Evolutionary conservation across 805 yeast genomes (phyloP).

Genomic region (Saccharomycopsis lassenensis): DNA sequence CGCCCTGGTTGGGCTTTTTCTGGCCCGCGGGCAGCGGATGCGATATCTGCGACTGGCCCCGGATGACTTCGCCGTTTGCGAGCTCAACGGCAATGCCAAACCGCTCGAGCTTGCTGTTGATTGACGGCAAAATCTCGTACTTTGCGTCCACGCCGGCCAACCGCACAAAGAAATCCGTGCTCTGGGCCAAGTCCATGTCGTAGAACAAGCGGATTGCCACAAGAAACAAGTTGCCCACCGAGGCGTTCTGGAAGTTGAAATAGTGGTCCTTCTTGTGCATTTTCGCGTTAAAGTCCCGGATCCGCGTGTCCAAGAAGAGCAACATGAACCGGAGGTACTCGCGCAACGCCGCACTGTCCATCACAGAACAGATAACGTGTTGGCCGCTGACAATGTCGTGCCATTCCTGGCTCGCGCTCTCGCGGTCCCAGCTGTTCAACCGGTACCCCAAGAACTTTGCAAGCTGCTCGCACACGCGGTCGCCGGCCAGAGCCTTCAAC

Average conservation of each 20-base stretch:
- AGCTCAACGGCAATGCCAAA: slow-evolving; percentile 77
- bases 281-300: slow-evolving; percentile 48
- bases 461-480: not conserved
- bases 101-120: slow-evolving; percentile 29
- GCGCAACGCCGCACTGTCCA: slow-evolving; percentile 35
- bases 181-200: slow-evolving; percentile 24
- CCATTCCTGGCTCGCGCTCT: slow-evolving; percentile 65
- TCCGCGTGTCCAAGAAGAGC: slow-evolving; percentile 1
- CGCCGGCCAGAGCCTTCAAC: slow-evolving; percentile 21
- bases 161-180: slow-evolving; percentile 10
- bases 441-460: slow-evolving; percentile 23
- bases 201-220: slow-evolving; percentile 74
- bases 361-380: slow-evolving; percentile 54
- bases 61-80: slow-evolving; percentile 57
- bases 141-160: slow-evolving; percentile 8
- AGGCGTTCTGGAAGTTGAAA: slow-evolving; percentile 68
- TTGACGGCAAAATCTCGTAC: slow-evolving; percentile 13
- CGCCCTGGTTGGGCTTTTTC: slow-evolving; percentile 22
- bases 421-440: slow-evolving; percentile 26
- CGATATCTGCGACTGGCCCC: slow-evolving; percentile 90
- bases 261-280: slow-evolving; percentile 43
- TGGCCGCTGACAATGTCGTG: slow-evolving; percentile 64
- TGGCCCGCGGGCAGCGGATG: slow-evolving; percentile 47
- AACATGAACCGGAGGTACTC: slow-evolving; percentile 4
- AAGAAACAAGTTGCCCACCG: slow-evolving; percentile 73